Evolutionary conservation across 2,329 filamentous ascomycete genomes (phyloP).

Genomic region (Setomelanomma holmii): DNA sequence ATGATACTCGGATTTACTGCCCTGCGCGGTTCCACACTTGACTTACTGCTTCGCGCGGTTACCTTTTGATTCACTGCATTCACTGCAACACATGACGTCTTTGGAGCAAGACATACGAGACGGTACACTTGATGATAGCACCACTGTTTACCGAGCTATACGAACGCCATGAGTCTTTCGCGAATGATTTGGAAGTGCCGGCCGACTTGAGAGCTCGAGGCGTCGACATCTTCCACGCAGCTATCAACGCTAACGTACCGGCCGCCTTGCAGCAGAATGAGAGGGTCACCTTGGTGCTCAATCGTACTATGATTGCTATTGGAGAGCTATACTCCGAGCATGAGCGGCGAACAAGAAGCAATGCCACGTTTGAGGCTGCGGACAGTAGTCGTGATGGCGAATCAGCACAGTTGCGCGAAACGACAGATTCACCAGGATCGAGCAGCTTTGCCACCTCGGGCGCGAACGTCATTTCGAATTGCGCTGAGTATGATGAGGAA

Average conservation of each 20-base stretch:
- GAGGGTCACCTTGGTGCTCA: background rate
- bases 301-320: background rate
- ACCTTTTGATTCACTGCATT: background rate
- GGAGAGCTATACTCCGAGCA: background rate
- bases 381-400: background rate
- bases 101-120: background rate
- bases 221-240: background rate
- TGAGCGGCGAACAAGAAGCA: background rate
- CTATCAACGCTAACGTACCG: background rate
- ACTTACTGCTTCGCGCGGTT: background rate
- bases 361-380: background rate
- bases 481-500: too few species aligned
- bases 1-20: too few species aligned
- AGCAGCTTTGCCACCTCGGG: too few species aligned
- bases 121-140: background rate
- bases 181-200: background rate
- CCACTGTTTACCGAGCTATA: background rate
- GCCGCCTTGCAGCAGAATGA: background rate
- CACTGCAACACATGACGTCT: background rate
- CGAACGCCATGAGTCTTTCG: background rate
- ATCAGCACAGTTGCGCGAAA: background rate
- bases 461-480: too few species aligned
- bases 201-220: background rate
- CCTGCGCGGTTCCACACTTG: too few species aligned
- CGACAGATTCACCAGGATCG: background rate